Evolutionary conservation across 2,329 filamentous ascomycete genomes (phyloP), one percentile per base, ranked within the genome.

Genomic region (Colletotrichum sublineola): DNA sequence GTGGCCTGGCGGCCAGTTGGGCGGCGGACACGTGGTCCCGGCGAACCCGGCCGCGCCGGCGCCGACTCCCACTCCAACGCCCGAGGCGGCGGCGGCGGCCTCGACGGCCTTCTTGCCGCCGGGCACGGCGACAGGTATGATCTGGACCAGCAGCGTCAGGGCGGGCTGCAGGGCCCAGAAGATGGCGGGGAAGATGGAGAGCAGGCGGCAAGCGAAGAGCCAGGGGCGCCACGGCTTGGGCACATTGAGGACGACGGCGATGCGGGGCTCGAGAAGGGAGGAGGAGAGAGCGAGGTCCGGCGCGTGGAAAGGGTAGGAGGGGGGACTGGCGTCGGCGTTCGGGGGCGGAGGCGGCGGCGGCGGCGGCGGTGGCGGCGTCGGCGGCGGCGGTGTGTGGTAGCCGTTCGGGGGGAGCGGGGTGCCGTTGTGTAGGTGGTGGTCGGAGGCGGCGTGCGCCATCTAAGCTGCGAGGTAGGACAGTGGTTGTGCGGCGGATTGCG

Each of bases 241-340:
- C 20, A 96, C 89, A 63, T 93, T 93, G 58, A 96, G 87, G 42
- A 94, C 88, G 76, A 95, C 92, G 74, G 93, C 93, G 68, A 96
- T 90, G 68, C 93, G 92, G 15, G 93, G 93, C 78, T 95, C 93
- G 55, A 94, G 86, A 64, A 91, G 84, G 20, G 88, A 82, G 24
- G 76, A 74, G 69, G 74, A 63, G 24, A 75, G 55, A 20, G 55
- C 63, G 58, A 74, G 53, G 68, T 64, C 72, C 18, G 68, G 68
- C 18, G 61, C 38, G 67, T 69, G 63, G 55, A 63, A 58, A 31
- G 60, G 63, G 58, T 65, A 60, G 50, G 67, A 64, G 48, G 67
- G 50, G 11, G 60, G 42, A 48, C 11, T 46, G 36, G 55, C 40
- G 57, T 40, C 46, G 58, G 38, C 14, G 31, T 53, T 33, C 33